A percentile compares a stretch with the other conserved stretches of the same genome.
phyloP scores from a whole-genome alignment of 2,329 filamentous ascomycete species.

The Orbilia javanica region DNA sequence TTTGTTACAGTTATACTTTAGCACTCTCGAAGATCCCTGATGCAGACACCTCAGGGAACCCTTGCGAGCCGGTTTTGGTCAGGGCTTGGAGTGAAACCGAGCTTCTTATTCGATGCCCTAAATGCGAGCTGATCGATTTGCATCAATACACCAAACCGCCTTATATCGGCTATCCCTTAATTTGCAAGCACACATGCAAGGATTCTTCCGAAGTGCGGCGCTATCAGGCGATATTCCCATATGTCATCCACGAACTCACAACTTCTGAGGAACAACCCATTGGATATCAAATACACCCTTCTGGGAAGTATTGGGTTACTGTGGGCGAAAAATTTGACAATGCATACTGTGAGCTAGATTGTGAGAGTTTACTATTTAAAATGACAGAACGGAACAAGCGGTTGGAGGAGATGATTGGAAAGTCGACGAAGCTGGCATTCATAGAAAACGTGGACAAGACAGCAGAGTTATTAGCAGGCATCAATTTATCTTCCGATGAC shows the following conservation, averaged over 20 bases:
- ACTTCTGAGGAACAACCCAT: background rate
- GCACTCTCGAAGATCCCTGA: too few relatives aligned
- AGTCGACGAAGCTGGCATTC: too few relatives aligned
- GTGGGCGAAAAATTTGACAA: background rate
- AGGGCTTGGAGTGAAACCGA: background rate
- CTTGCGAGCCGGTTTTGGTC: background rate
- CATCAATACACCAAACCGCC: background rate
- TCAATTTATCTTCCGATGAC: too few relatives aligned
- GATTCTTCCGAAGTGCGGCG: background rate
- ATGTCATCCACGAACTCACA: background rate
- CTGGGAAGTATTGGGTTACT: background rate
- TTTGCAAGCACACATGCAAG: background rate
- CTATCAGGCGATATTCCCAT: background rate
- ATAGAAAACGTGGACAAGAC: too few relatives aligned
- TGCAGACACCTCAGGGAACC: background rate
- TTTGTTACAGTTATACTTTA: background rate
- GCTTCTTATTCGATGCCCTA: background rate
- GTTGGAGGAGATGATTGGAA: too few relatives aligned
- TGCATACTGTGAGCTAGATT: background rate
- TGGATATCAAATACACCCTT: background rate
- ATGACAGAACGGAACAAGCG: too few relatives aligned
- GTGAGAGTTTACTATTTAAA: background rate
- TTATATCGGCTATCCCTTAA: background rate
- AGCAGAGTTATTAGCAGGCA: too few relatives aligned
- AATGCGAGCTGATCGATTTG: background rate